Evolutionary conservation across 192 early-diverging fungal species (phyloP).

Genomic region (Chytriomyces confervae): DNA sequence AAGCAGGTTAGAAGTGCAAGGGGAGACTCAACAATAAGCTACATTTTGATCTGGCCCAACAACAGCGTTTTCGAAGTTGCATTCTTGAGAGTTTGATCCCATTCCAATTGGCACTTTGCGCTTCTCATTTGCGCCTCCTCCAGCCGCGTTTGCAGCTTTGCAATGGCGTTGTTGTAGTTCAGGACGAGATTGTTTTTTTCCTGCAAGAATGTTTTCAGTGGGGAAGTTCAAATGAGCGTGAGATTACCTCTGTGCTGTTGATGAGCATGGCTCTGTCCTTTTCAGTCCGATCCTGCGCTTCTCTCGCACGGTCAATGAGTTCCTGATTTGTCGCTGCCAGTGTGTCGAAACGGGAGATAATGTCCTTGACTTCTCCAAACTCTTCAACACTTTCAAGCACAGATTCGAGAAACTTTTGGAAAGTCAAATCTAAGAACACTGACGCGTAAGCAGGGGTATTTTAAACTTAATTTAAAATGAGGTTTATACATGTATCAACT

Average conservation of each 20-base stretch:
- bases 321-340: slow-evolving; percentile 66
- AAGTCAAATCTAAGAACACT: slow-evolving; percentile 52
- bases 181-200: slow-evolving; percentile 68
- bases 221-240: background rate
- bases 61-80: slow-evolving; percentile 61
- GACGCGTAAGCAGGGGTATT: background rate
- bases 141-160: slow-evolving; percentile 62
- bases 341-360: slow-evolving; percentile 66
- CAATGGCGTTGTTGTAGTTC: slow-evolving; percentile 70
- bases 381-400: slow-evolving; percentile 63
- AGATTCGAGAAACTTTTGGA: slow-evolving; percentile 61
- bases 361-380: slow-evolving; percentile 68
- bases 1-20: background rate
- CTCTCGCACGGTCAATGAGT: slow-evolving; percentile 59
- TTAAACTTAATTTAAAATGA: background rate
- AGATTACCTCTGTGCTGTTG: slow-evolving; percentile 55
- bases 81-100: slow-evolving; percentile 60
- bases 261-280: slow-evolving; percentile 53
- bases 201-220: slow-evolving; percentile 36
- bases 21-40: slow-evolving; percentile 3
- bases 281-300: slow-evolving; percentile 66
- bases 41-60: slow-evolving; percentile 70
- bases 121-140: slow-evolving; percentile 57
- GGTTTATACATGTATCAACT: slow-evolving; percentile 55
- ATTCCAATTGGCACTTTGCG: slow-evolving; percentile 58